phyloP scores from a whole-genome alignment of 2,329 filamentous ascomycete species.

The Botrytis fragariae region DNA sequence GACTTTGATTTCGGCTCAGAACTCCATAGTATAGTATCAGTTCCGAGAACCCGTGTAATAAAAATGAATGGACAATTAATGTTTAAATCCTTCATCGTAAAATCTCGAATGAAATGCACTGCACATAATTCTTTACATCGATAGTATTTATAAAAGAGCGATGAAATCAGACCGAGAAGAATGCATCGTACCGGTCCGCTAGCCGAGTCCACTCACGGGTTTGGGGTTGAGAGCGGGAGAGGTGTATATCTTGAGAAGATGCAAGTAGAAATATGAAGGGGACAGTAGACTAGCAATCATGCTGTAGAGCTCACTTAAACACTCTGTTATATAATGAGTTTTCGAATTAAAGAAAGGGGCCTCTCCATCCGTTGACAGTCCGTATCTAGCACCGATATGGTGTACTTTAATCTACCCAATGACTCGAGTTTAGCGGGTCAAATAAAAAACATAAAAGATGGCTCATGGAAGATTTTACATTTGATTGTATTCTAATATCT shows the following conservation, averaged over 20 bases:
- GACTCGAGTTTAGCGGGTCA: accelerated
- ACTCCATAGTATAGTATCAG: no score
- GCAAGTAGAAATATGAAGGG: not conserved
- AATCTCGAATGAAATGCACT: no score
- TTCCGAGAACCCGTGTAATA: no score
- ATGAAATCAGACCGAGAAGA: no score
- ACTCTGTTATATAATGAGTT: not conserved
- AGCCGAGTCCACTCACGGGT: no score
- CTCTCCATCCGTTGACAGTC: not conserved
- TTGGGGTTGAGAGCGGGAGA: no score
- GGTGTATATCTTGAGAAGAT: not conserved
- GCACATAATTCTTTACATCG: no score
- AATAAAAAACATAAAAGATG: not conserved
- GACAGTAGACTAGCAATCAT: not conserved
- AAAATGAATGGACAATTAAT: no score
- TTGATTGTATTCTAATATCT: not conserved
- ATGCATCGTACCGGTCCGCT: no score
- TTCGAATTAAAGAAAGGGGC: accelerated
- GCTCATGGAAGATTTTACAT: not conserved
- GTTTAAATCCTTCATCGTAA: no score
- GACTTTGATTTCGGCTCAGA: no score
- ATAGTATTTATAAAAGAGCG: no score
- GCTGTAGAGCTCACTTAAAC: not conserved
- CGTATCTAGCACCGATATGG: not conserved
- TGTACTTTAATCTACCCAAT: not conserved